A percentile compares a stretch with the other conserved stretches of the same genome.
phyloP scores from a whole-genome alignment of 169 alveolate genomes.

The Amoebophrya sp. region DNA sequence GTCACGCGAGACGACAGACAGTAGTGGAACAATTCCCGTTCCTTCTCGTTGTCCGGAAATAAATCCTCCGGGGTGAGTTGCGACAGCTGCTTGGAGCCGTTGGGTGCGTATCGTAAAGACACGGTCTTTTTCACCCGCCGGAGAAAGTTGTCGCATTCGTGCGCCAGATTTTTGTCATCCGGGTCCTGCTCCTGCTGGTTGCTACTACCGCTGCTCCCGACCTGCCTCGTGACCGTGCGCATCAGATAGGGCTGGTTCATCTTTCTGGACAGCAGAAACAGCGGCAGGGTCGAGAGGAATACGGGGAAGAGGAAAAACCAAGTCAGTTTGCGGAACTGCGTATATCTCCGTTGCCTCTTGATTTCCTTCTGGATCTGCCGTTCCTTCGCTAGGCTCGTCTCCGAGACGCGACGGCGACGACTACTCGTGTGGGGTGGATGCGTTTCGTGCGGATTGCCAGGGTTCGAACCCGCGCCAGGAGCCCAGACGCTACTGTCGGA shows the following conservation, averaged over 20 bases:
- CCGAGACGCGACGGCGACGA: background rate
- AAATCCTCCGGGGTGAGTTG: background rate
- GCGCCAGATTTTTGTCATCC: background rate
- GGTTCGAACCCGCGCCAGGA: no score
- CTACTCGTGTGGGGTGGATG: background rate
- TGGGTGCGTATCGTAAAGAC: no score
- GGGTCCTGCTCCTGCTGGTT: no score
- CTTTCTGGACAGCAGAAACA: background rate
- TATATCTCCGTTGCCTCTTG: background rate
- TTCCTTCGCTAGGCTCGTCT: background rate
- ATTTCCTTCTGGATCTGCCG: background rate
- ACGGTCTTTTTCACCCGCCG: background rate
- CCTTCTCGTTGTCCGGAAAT: background rate
- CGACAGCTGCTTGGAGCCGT: background rate
- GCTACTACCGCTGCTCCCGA: no score
- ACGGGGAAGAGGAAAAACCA: background rate
- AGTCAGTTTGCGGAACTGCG: background rate
- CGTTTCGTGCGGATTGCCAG: background rate
- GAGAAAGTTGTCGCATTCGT: background rate
- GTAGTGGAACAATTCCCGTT: background rate
- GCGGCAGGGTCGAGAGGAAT: background rate
- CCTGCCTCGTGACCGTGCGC: no score
- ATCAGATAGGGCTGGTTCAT: background rate
- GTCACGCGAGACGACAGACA: background rate
- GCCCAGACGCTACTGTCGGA: no score